These are phyloP conservation scores for Artomyces pyxidatus DNA, from an alignment of 768 basidiomycete genomes.

Conservation along the genomic window DNA sequence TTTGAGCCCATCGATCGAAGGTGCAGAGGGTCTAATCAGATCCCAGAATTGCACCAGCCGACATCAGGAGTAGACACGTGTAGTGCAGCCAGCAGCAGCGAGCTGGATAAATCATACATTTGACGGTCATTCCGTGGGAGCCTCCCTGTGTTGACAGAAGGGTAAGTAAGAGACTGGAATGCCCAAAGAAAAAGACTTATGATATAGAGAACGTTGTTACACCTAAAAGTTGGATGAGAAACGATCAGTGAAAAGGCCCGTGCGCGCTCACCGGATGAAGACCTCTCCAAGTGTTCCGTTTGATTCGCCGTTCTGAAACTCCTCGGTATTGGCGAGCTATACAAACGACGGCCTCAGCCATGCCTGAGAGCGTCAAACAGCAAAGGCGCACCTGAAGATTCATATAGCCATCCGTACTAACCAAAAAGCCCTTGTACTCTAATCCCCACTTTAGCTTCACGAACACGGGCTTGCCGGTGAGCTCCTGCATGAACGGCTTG, in stretches of 20 bases:
- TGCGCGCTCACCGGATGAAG: conserved; percentile 75
- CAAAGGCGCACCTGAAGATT: conserved; percentile 76
- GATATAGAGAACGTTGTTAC: conserved; percentile 95
- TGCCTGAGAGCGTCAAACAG: neutral
- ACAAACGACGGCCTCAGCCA: neutral
- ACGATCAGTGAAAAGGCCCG: neutral
- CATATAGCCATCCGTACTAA: conserved; percentile 99
- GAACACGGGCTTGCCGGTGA: conserved; percentile 94
- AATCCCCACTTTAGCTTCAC: conserved; percentile 98
- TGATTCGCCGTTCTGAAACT: conserved; percentile 92
- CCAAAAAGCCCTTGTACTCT: conserved; percentile 98
- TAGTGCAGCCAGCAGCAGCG: neutral
- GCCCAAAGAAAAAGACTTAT: conserved; percentile 21
- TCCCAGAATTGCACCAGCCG: neutral
- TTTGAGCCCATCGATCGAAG: no score
- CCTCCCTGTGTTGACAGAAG: conserved; percentile 12
- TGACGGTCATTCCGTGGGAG: conserved; percentile 9
- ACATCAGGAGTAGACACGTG: neutral
- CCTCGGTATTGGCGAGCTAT: conserved; percentile 97
- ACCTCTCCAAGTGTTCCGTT: conserved; percentile 98
- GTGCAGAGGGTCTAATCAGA: no score
- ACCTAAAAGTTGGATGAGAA: conserved; percentile 35
- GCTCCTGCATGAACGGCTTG: conserved; percentile 97
- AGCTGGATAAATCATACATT: no score
- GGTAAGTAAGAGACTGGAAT: neutral